Evolutionary conservation across 768 basidiomycete species (phyloP).

Genomic region (Hortiboletus campestris): DNA sequence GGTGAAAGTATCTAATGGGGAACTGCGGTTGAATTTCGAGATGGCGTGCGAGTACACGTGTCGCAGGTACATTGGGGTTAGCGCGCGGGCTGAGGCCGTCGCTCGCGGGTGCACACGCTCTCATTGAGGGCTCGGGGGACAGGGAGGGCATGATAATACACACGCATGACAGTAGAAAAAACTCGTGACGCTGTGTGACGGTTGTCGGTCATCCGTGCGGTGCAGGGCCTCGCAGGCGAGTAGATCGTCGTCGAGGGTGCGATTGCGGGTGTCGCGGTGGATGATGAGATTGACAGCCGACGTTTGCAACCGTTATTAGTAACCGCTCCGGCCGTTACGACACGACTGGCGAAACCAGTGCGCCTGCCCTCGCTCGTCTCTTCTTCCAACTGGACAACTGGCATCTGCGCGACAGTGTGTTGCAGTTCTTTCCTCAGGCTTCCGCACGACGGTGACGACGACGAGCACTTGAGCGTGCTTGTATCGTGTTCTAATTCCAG

Average conservation of each 20-base stretch:
- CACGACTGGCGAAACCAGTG: conserved; percentile 34
- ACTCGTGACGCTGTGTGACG: neutral
- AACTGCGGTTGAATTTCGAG: conserved; percentile 25
- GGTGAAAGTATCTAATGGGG: conserved; percentile 16
- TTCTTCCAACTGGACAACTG: conserved; percentile 23
- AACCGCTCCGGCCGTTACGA: conserved; percentile 31
- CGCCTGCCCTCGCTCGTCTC: conserved; percentile 13
- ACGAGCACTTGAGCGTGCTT: conserved; percentile 19
- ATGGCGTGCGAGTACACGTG: conserved; percentile 37
- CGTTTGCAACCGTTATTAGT: conserved; percentile 23
- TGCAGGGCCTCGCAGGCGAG: neutral
- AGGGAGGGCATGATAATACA: neutral
- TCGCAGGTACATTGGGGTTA: conserved; percentile 28
- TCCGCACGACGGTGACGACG: conserved; percentile 16
- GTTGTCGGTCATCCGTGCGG: neutral
- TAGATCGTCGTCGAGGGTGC: conserved; percentile 7
- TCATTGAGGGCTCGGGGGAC: neutral
- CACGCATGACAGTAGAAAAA: neutral
- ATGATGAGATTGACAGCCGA: conserved; percentile 16
- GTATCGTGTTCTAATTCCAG: conserved; percentile 22
- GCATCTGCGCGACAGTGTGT: conserved; percentile 12
- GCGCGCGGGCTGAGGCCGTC: conserved; percentile 20
- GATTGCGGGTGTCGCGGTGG: neutral
- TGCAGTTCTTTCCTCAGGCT: conserved; percentile 6
- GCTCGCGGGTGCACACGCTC: neutral